A percentile compares a stretch with the other conserved stretches of the same genome.
Conservation (phyloP, 2,329 filamentous ascomycete species). For the Monilinia aucupariae region DNA sequence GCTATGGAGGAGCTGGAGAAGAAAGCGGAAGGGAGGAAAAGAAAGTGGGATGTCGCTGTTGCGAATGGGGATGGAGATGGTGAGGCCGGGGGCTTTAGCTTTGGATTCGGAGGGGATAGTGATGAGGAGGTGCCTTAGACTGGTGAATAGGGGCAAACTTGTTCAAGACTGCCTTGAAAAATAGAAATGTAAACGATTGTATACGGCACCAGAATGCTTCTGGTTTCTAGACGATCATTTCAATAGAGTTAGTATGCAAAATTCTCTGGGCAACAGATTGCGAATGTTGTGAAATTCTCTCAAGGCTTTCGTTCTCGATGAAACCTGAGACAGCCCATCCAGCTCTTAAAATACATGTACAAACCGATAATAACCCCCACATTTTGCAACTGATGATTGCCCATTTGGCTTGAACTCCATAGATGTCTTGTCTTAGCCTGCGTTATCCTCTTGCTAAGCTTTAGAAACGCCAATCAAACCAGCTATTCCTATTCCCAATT, state of each 20-base stretch:
- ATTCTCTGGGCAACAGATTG: not conserved
- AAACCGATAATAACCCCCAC: not conserved
- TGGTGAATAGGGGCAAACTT: not conserved
- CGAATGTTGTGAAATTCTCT: not conserved
- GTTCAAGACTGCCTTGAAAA: not conserved
- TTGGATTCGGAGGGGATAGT: conserved; percentile 56
- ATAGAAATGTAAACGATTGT: not conserved
- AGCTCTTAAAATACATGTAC: not conserved
- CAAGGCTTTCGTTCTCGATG: not conserved
- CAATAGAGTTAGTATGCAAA: not conserved
- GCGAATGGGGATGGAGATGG: conserved; percentile 41
- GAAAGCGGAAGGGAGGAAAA: conserved; percentile 60
- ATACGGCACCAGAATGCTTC: not conserved
- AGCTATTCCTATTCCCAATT: not conserved
- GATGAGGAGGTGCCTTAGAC: conserved; percentile 41
- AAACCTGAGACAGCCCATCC: not conserved
- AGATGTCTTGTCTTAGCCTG: conserved; percentile 1
- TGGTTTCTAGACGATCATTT: not conserved
- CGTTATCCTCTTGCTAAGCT: not conserved
- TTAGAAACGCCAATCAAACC: conserved; percentile 1
- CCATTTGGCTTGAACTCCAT: not conserved
- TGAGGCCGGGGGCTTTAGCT: conserved; percentile 51
- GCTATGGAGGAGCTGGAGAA: conserved; percentile 61
- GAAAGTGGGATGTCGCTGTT: conserved; percentile 81
- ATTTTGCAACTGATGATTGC: not conserved